phyloP scores from a whole-genome alignment of 2,329 filamentous ascomycete genomes.

The Leptoxyphium fumago region DNA sequence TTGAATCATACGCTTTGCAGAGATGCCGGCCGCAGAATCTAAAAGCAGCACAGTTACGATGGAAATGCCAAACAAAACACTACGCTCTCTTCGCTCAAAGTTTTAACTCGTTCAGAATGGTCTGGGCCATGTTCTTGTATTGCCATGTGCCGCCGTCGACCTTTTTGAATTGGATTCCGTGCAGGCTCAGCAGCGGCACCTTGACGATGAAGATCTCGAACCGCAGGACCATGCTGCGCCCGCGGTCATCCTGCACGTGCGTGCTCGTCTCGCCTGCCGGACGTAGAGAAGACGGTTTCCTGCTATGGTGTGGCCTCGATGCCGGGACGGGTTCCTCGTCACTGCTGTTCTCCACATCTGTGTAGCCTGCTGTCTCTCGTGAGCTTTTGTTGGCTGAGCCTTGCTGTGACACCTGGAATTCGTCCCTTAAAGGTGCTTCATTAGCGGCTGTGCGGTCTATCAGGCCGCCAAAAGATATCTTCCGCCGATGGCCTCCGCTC shows the following conservation, averaged over 20 bases:
- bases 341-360: conserved; percentile 41
- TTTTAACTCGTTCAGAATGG: conserved; percentile 74
- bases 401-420: conserved; percentile 47
- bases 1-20: too few species aligned
- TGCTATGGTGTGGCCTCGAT: conserved; percentile 9
- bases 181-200: conserved; percentile 78
- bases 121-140: conserved; percentile 96
- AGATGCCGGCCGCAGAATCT: too few species aligned
- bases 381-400: conserved; percentile 33
- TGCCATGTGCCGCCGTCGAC: conserved; percentile 93
- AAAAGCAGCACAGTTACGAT: too few species aligned
- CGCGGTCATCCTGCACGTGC: conserved; percentile 79
- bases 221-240: conserved; percentile 66
- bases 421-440: conserved; percentile 36
- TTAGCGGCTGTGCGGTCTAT: conserved; percentile 45
- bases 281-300: conserved; percentile 29
- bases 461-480: conserved; percentile 71
- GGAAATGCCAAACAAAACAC: too few species aligned
- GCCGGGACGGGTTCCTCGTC: conserved; percentile 14
- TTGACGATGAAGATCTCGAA: conserved; percentile 98
- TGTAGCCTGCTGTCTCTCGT: conserved; percentile 55
- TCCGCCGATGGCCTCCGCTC: conserved; percentile 48
- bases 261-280: conserved; percentile 79
- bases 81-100: conserved; percentile 34
- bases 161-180: conserved; percentile 97